Evolutionary conservation across 1,284 basidiomycete species (phyloP).

Genomic region (Fomitopsis betulina): DNA sequence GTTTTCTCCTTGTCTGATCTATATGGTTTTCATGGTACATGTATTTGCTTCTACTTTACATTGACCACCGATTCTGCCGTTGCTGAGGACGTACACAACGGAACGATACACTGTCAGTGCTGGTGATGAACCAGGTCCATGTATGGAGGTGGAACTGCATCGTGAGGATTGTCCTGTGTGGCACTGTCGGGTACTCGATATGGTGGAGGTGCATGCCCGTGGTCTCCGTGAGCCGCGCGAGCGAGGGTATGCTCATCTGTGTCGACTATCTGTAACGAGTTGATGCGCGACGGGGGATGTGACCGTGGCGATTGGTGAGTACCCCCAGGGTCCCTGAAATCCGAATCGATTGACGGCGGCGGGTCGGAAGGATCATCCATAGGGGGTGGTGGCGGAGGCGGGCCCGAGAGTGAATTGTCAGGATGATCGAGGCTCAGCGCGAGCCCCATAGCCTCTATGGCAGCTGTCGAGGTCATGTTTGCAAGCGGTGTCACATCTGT

Average conservation of each 20-base stretch:
- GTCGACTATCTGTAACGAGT: neutral
- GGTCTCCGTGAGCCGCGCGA: constrained; percentile 18
- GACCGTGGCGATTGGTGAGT: constrained; percentile 38
- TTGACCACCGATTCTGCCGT: constrained; percentile 12
- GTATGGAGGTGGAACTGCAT: constrained; percentile 37
- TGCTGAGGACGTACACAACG: neutral
- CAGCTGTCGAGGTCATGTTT: constrained; percentile 48
- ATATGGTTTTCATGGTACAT: constrained; percentile 31
- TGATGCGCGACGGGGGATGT: constrained; percentile 29
- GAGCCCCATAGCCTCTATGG: constrained; percentile 55
- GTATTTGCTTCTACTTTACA: constrained; percentile 30
- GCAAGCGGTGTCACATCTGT: constrained; percentile 62
- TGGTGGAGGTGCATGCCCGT: constrained; percentile 38
- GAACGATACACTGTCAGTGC: neutral
- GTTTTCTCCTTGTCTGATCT: constrained; percentile 26
- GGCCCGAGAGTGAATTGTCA: constrained; percentile 23
- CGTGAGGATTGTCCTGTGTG: constrained; percentile 20
- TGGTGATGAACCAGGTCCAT: constrained; percentile 33
- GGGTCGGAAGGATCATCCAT: constrained; percentile 83
- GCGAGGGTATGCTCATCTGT: constrained; percentile 3
- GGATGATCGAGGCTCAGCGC: constrained; percentile 55
- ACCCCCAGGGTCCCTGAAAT: constrained; percentile 57
- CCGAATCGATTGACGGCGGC: constrained; percentile 78
- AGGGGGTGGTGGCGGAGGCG: constrained; percentile 50
- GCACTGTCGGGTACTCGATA: constrained; percentile 52